Conservation (phyloP, 148 eudicot species). For the Diospyros kaki region DNA sequence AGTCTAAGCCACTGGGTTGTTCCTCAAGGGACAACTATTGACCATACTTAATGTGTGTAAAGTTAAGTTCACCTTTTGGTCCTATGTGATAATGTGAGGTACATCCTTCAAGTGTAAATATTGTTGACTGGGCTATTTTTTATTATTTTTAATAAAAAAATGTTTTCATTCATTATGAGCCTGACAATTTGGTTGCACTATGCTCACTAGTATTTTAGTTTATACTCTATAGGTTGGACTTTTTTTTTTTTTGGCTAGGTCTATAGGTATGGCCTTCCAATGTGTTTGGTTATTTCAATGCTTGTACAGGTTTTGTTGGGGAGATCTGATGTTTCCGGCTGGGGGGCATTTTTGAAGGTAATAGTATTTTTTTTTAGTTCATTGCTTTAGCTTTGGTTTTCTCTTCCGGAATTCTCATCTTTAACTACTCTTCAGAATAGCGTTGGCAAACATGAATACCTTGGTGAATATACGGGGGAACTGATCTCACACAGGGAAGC, state of each 20-base stretch:
- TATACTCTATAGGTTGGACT: neutral
- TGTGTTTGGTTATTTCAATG: neutral
- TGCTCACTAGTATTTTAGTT: neutral
- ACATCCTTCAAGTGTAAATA: neutral
- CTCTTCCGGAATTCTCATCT: slow-evolving; percentile 15
- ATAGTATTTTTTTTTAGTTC: neutral
- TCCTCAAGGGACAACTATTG: too few species aligned
- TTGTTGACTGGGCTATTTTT: neutral
- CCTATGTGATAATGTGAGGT: too few species aligned
- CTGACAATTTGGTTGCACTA: neutral
- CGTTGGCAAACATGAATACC: slow-evolving; percentile 88
- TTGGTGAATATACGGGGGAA: slow-evolving; percentile 99
- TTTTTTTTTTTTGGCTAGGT: neutral
- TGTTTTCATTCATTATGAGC: neutral
- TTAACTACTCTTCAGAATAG: slow-evolving; percentile 47
- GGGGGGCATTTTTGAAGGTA: slow-evolving; percentile 99
- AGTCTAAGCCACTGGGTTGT: too few species aligned
- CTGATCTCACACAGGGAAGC: slow-evolving; percentile 97
- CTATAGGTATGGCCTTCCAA: neutral
- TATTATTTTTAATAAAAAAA: too few species aligned
- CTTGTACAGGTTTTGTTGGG: slow-evolving; percentile 83
- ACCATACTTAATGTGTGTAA: too few species aligned
- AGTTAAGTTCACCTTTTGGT: too few species aligned
- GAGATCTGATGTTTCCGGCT: slow-evolving; percentile 94
- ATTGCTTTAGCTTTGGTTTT: slow-evolving; percentile 5